phyloP scores from a whole-genome alignment of 2,329 filamentous ascomycete genomes.

The Exophiala oligosperma region DNA sequence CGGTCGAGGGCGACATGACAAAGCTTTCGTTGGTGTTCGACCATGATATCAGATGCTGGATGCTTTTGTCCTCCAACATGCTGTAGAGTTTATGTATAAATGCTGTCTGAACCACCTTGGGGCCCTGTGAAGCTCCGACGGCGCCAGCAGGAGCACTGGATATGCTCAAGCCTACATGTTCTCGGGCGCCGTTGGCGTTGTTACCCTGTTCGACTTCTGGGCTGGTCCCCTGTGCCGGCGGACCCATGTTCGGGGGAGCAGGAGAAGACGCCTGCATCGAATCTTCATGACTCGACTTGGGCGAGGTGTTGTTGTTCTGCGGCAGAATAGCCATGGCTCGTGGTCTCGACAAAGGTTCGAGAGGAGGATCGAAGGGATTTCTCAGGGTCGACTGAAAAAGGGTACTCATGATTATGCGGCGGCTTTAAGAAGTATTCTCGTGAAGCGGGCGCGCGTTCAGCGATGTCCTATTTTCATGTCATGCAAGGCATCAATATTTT shows the following conservation, averaged over 20 bases:
- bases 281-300: constrained; percentile 41
- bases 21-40: constrained; percentile 92
- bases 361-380: constrained; percentile 27
- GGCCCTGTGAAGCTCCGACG: constrained; percentile 70
- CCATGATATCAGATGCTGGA: constrained; percentile 96
- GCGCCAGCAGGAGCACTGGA: constrained; percentile 33
- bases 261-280: constrained; percentile 57
- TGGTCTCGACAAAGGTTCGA: constrained; percentile 21
- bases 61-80: constrained; percentile 93
- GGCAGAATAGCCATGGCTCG: constrained; percentile 26
- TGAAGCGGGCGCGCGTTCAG: not conserved
- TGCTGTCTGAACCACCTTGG: constrained; percentile 96
- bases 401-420: constrained; percentile 28
- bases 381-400: constrained; percentile 25
- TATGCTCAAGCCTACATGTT: constrained; percentile 19
- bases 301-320: constrained; percentile 25
- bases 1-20: constrained; percentile 95
- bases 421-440: constrained; percentile 12
- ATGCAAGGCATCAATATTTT: constrained; percentile 25
- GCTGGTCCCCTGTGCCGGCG: constrained; percentile 46
- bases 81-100: constrained; percentile 99
- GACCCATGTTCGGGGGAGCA: constrained; percentile 49
- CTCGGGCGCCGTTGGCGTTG: constrained; percentile 33
- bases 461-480: constrained; percentile 23
- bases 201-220: constrained; percentile 49